A percentile compares a stretch with the other conserved stretches of the same genome.
Conservation (phyloP, 495 filamentous ascomycete species). For the Pyronema domesticum region DNA sequence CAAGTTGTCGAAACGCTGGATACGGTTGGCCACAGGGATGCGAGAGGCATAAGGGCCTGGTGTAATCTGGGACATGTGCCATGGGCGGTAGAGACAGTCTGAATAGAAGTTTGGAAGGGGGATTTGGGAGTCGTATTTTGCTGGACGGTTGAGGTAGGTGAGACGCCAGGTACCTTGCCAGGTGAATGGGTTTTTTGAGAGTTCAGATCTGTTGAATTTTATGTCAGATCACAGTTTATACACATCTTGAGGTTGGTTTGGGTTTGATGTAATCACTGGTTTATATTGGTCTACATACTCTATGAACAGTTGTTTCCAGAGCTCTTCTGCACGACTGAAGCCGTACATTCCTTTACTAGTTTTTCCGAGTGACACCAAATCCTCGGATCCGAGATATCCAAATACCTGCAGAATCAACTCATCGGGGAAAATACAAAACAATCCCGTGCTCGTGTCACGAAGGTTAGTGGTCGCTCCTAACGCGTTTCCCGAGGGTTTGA, state of each 20-base stretch:
- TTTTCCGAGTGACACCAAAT: slow-evolving; percentile 49
- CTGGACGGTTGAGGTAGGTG: slow-evolving; percentile 50
- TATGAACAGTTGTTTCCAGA: slow-evolving; percentile 78
- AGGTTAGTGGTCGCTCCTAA: slow-evolving; percentile 48
- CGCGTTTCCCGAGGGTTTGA: slow-evolving; percentile 81
- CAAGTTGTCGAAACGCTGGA: slow-evolving; percentile 50
- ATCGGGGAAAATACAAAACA: slow-evolving; percentile 52
- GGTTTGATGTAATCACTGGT: background rate
- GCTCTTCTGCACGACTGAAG: slow-evolving; percentile 64
- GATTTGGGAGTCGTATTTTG: slow-evolving; percentile 33
- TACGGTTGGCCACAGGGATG: slow-evolving; percentile 58
- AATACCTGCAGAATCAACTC: slow-evolving; percentile 62
- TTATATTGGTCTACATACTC: slow-evolving; percentile 43
- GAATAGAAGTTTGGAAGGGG: slow-evolving; percentile 72
- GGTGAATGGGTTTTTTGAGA: slow-evolving; percentile 30
- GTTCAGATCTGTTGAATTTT: slow-evolving; percentile 11
- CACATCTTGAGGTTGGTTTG: background rate
- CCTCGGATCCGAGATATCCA: slow-evolving; percentile 49
- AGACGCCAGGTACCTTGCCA: slow-evolving; percentile 83
- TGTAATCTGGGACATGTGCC: slow-evolving; percentile 64
- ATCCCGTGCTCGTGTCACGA: slow-evolving; percentile 41
- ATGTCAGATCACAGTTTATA: background rate
- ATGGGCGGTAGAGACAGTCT: slow-evolving; percentile 78
- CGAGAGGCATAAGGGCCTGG: slow-evolving; percentile 45
- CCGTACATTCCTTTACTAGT: slow-evolving; percentile 84